A percentile compares a stretch with the other conserved stretches of the same genome.
Conservation (phyloP, 1,284 basidiomycete genomes). For the Melampsora larici-populina region DNA sequence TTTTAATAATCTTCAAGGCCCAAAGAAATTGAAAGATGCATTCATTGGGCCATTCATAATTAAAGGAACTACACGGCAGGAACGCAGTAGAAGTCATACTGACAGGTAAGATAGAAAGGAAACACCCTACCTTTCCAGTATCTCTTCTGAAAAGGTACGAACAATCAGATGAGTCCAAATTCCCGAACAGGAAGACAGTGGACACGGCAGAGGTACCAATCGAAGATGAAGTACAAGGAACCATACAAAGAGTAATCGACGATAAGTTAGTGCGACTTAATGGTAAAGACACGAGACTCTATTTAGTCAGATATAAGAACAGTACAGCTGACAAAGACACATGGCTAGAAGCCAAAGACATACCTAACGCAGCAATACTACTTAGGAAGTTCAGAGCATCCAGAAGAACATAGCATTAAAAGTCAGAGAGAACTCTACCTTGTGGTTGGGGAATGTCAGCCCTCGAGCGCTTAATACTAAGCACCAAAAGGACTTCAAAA, state of each 20-base stretch:
- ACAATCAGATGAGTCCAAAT: background rate
- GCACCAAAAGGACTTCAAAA: background rate
- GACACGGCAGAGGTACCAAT: background rate
- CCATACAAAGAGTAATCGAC: background rate
- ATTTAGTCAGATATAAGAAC: background rate
- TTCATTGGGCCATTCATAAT: constrained; percentile 26
- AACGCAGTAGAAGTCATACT: constrained; percentile 13
- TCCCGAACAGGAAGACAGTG: background rate
- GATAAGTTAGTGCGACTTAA: background rate
- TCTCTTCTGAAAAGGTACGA: constrained; percentile 7
- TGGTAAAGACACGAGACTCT: no score
- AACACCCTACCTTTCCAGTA: constrained; percentile 15
- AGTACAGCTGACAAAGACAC: background rate
- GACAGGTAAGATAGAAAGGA: background rate
- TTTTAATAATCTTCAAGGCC: constrained; percentile 13
- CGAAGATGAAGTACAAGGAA: background rate
- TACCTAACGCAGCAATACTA: background rate
- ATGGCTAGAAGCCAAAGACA: background rate
- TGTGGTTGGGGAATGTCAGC: background rate
- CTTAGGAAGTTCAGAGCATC: background rate
- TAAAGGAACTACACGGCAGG: background rate
- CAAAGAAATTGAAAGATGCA: constrained; percentile 14
- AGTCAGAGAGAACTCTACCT: no score
- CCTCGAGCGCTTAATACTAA: background rate
- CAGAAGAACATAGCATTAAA: background rate